phyloP scores from a whole-genome alignment of 2,329 filamentous ascomycete genomes.

The Davidsoniella australis region DNA sequence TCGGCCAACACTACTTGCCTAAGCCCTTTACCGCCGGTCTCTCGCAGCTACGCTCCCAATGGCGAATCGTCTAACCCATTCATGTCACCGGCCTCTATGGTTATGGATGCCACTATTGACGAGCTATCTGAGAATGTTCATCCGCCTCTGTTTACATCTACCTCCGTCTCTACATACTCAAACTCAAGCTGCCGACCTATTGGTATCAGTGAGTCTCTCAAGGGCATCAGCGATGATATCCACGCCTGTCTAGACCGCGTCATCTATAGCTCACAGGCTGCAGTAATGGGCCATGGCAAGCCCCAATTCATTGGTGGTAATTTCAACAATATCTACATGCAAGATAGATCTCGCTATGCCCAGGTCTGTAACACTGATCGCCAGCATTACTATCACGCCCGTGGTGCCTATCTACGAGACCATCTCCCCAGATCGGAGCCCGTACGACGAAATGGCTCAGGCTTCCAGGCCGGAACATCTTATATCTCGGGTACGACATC shows the following conservation, averaged over 20 bases:
- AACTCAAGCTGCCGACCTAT: background rate
- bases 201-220: background rate
- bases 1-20: background rate
- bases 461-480: background rate
- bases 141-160: background rate
- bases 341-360: background rate
- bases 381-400: slow-evolving; percentile 3
- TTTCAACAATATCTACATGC: slow-evolving; percentile 8
- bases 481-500: background rate
- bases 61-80: slow-evolving; percentile 1
- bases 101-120: slow-evolving; percentile 4
- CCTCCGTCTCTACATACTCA: background rate
- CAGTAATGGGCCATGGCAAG: background rate
- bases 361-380: slow-evolving; percentile 4
- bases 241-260: slow-evolving; percentile 7
- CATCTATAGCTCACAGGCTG: slow-evolving; percentile 2
- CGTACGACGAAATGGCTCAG: background rate
- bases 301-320: slow-evolving; percentile 6
- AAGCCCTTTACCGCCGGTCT: slow-evolving; percentile 2
- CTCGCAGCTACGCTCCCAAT: background rate
- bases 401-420: background rate
- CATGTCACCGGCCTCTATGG: slow-evolving; percentile 9
- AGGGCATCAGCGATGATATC: slow-evolving; percentile 1
- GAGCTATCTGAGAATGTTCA: background rate
- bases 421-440: background rate